Evolutionary conservation across 2,329 filamentous ascomycete species (phyloP).

Genomic region (Hypoxylon sp.): DNA sequence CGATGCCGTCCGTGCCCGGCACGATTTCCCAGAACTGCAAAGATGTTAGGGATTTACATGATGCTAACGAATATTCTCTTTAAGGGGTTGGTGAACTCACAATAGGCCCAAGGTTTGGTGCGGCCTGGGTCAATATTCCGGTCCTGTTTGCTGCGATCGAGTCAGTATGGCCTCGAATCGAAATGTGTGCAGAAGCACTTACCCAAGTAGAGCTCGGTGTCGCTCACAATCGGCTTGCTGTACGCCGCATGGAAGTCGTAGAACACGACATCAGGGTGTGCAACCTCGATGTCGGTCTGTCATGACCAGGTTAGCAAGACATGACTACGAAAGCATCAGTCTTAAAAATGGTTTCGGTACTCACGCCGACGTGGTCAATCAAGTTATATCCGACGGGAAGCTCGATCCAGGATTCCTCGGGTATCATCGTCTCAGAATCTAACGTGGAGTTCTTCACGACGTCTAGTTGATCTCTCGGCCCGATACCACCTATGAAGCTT

Average conservation of each 20-base stretch:
- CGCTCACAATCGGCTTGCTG: conserved; percentile 53
- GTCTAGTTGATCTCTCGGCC: conserved; percentile 64
- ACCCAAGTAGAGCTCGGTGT: conserved; percentile 54
- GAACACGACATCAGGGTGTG: conserved; percentile 56
- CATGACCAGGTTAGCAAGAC: neutral
- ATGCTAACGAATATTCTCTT: too few relatives aligned
- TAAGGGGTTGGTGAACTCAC: conserved; percentile 45
- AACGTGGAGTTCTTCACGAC: conserved; percentile 55
- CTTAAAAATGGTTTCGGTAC: neutral
- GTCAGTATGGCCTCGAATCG: neutral
- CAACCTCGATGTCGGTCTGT: conserved; percentile 55
- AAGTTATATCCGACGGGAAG: conserved; percentile 66
- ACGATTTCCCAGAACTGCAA: conserved; percentile 62
- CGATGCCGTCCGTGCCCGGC: conserved; percentile 62
- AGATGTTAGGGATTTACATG: neutral
- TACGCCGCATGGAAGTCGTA: conserved; percentile 72
- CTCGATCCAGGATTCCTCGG: conserved; percentile 60
- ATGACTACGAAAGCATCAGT: neutral
- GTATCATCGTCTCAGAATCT: conserved; percentile 59
- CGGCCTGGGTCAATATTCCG: conserved; percentile 65
- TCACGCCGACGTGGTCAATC: conserved; percentile 60
- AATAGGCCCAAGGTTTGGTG: conserved; percentile 68
- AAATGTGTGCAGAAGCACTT: conserved; percentile 19
- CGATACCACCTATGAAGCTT: conserved; percentile 58
- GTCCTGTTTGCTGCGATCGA: conserved; percentile 41